These are phyloP conservation scores for Plantago major DNA, from an alignment of 257 asterid species.

Conservation along the genomic window DNA sequence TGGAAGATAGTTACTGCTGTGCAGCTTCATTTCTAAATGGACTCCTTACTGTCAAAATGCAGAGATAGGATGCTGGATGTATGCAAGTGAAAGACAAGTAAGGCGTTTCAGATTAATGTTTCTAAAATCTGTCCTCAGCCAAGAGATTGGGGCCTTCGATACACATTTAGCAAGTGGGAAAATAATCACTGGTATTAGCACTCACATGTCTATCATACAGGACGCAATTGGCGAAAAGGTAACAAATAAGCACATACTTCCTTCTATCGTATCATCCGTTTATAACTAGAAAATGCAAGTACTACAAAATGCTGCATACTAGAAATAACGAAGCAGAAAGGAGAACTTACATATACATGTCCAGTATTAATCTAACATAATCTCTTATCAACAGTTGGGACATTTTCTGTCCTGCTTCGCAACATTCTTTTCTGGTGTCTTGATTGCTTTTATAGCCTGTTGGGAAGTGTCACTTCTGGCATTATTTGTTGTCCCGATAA, in stretches of 20 bases:
- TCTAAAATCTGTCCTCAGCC: slow-evolving; percentile 53
- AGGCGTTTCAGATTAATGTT: slow-evolving; percentile 55
- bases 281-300: background rate
- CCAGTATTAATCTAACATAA: slow-evolving; percentile 22
- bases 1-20: too few species aligned
- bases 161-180: slow-evolving; percentile 68
- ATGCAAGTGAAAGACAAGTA: slow-evolving; percentile 75
- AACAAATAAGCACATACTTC: background rate
- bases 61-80: slow-evolving; percentile 94
- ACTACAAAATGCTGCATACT: background rate
- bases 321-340: background rate
- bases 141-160: slow-evolving; percentile 74
- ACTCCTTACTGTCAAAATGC: slow-evolving; percentile 23
- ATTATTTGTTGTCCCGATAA: slow-evolving; percentile 64
- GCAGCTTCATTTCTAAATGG: slow-evolving; percentile 2
- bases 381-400: slow-evolving; percentile 51
- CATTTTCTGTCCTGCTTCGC: slow-evolving; percentile 74
- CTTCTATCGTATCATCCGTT: background rate
- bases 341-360: slow-evolving; percentile 9
- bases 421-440: slow-evolving; percentile 64
- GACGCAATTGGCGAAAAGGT: slow-evolving; percentile 93
- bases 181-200: slow-evolving; percentile 61
- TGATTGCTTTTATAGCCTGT: slow-evolving; percentile 65
- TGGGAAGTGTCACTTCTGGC: slow-evolving; percentile 88
- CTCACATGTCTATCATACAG: slow-evolving; percentile 67